A percentile compares a stretch with the other conserved stretches of the same genome.
Evolutionary conservation across 306 rosid genomes (phyloP).

Genomic region (Trifolium repens): DNA sequence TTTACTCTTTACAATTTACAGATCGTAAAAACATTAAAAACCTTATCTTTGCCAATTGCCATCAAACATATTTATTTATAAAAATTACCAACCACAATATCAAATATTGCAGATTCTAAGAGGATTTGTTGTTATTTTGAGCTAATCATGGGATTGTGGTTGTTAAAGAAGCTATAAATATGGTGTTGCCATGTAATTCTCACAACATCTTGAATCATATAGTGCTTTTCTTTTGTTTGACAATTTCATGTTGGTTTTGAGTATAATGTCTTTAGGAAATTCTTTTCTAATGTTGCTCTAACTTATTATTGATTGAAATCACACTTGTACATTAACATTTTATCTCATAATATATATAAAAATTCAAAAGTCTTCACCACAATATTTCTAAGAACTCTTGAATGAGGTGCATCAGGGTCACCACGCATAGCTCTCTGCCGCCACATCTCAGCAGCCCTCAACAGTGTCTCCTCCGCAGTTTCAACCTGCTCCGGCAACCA

Average conservation of each 20-base stretch:
- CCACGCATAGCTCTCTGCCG: conserved; percentile 67
- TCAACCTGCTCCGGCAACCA: conserved; percentile 87
- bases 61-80: not conserved
- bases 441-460: conserved; percentile 69
- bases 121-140: not conserved
- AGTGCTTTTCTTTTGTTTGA: no score
- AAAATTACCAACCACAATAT: not conserved
- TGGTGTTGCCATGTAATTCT: not conserved
- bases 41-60: not conserved
- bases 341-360: not conserved
- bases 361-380: conserved; percentile 62
- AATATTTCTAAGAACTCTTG: conserved; percentile 66
- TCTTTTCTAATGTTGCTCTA: no score
- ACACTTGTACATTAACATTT: not conserved
- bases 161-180: not conserved
- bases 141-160: not conserved
- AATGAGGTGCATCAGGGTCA: conserved; percentile 73
- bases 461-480: conserved; percentile 78
- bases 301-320: not conserved
- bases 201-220: no score
- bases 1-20: no score
- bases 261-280: no score
- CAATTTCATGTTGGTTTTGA: no score
- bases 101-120: no score
- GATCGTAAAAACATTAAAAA: not conserved